phyloP scores from a whole-genome alignment of 2,329 filamentous ascomycete genomes.

The Colletotrichum musae region DNA sequence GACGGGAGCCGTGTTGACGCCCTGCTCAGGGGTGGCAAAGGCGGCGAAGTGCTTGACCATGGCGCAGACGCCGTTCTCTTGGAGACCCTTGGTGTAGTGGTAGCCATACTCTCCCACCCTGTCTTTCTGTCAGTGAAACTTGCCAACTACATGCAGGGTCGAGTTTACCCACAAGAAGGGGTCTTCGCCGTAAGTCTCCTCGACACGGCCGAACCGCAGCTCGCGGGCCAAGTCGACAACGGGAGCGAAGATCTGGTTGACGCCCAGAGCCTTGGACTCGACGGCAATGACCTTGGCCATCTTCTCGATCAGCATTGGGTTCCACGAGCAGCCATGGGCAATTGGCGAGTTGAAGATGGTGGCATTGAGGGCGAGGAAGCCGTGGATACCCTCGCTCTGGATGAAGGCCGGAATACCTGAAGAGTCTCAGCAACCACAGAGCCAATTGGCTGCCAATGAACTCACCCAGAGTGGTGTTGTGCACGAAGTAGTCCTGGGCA shows the following conservation, averaged over 20 bases:
- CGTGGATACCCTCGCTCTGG: constrained; percentile 82
- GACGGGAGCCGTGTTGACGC: constrained; percentile 75
- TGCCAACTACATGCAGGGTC: no score
- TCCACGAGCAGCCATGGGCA: constrained; percentile 79
- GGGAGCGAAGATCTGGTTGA: constrained; percentile 82
- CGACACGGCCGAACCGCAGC: constrained; percentile 79
- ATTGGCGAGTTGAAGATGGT: constrained; percentile 87
- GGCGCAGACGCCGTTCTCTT: constrained; percentile 75
- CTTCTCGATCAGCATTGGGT: constrained; percentile 73
- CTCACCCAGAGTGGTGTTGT: constrained; percentile 57
- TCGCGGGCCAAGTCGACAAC: constrained; percentile 80
- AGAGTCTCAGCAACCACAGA: constrained; percentile 62
- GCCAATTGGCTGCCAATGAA: background rate
- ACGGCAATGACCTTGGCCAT: constrained; percentile 77
- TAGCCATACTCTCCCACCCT: constrained; percentile 77
- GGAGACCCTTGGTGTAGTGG: constrained; percentile 69
- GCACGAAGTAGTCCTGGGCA: constrained; percentile 77
- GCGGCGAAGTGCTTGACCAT: constrained; percentile 84
- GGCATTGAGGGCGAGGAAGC: constrained; percentile 78
- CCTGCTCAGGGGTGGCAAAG: constrained; percentile 79
- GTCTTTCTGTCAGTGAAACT: background rate
- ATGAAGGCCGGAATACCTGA: constrained; percentile 79
- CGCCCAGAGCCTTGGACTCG: constrained; percentile 76
- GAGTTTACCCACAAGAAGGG: constrained; percentile 65
- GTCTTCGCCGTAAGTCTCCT: constrained; percentile 82